phyloP scores from a whole-genome alignment of 345 rosid genomes.

The Gossypium herbaceum region DNA sequence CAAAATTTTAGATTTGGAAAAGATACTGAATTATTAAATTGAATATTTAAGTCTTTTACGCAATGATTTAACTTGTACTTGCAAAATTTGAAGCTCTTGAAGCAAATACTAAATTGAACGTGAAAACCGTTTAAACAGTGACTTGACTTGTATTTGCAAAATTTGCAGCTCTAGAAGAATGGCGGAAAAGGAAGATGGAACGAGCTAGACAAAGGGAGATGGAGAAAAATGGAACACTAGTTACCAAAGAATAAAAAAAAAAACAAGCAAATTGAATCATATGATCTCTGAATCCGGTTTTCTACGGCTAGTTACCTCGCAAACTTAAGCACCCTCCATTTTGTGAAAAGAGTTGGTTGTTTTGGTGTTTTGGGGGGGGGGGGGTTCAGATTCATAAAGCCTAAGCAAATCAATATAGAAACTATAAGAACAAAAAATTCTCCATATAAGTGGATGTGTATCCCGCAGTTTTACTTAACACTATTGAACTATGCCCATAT shows the following conservation, averaged over 20 bases:
- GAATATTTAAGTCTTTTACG: no score
- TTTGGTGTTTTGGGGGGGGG: no score
- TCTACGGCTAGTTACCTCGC: no score
- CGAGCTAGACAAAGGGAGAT: conserved; percentile 64
- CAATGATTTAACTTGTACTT: no score
- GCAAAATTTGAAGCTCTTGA: no score
- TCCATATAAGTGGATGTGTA: neutral
- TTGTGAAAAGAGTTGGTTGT: no score
- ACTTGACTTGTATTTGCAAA: neutral
- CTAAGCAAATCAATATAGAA: neutral
- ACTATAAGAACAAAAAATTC: neutral
- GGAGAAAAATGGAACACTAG: conserved; percentile 53
- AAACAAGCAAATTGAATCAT: neutral
- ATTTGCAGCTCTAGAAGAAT: conserved; percentile 71
- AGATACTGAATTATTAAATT: no score
- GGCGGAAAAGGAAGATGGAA: conserved; percentile 90
- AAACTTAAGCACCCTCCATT: no score
- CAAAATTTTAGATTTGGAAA: no score
- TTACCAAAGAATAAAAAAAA: neutral
- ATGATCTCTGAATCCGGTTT: neutral
- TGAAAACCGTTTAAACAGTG: no score
- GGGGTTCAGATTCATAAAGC: no score
- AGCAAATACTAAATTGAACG: no score
- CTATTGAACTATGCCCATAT: neutral
- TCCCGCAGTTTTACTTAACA: neutral